phyloP scores from a whole-genome alignment of 2,329 filamentous ascomycete species.

The Periconia digitata region DNA sequence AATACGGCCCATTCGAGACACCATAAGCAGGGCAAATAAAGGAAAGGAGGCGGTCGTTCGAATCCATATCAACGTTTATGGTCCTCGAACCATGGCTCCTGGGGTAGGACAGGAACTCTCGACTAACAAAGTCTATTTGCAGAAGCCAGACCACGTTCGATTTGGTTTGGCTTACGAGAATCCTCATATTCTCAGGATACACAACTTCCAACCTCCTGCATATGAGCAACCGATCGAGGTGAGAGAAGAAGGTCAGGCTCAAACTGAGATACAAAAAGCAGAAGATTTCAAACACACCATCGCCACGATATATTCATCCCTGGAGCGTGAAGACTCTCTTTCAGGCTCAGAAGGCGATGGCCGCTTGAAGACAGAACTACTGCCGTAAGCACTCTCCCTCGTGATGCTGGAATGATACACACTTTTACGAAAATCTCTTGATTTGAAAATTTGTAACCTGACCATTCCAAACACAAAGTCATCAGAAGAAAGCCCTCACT shows the following conservation, averaged over 20 bases:
- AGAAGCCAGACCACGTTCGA: constrained; percentile 21
- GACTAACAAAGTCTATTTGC: constrained; percentile 25
- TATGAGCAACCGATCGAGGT: not conserved
- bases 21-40: constrained; percentile 19
- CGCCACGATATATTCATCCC: constrained; percentile 21
- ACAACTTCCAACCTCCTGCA: constrained; percentile 4
- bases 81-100: constrained; percentile 5
- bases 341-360: constrained; percentile 22
- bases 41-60: constrained; percentile 28
- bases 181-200: constrained; percentile 26
- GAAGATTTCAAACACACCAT: constrained; percentile 19
- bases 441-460: constrained; percentile 1
- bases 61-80: constrained; percentile 30
- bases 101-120: constrained; percentile 22
- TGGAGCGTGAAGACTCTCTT: constrained; percentile 19
- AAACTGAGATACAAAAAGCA: constrained; percentile 3
- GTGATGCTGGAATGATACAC: not conserved
- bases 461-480: not conserved
- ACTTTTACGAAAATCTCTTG: not conserved
- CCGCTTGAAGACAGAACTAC: constrained; percentile 20
- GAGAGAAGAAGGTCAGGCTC: constrained; percentile 3
- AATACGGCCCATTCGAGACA: constrained; percentile 20
- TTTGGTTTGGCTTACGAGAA: constrained; percentile 23
- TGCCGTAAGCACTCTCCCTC: constrained; percentile 9
- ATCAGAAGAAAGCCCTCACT: constrained; percentile 31